Conservation (phyloP, 345 rosid genomes). For the Eutrema heterophyllum region DNA sequence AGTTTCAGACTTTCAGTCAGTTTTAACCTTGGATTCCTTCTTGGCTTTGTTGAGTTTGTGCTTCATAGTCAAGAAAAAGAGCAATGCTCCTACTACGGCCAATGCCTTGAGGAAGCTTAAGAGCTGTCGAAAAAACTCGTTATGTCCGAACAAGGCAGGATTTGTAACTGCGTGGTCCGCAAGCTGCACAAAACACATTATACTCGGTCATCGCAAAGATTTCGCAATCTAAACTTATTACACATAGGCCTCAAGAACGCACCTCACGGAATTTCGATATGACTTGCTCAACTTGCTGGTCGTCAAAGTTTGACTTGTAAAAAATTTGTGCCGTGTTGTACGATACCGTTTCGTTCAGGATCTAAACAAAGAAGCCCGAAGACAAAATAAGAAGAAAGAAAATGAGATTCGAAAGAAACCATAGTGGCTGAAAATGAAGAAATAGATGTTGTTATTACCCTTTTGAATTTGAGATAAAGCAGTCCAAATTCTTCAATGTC, state of each 20-base stretch:
- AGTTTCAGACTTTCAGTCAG: slow-evolving; percentile 20
- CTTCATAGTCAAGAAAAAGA: slow-evolving; percentile 27
- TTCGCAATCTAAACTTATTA: background rate
- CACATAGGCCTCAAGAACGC: background rate
- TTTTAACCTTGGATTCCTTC: slow-evolving; percentile 28
- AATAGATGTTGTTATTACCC: background rate
- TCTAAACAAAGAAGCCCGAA: background rate
- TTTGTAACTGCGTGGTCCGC: slow-evolving; percentile 7
- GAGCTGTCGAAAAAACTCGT: slow-evolving; percentile 11
- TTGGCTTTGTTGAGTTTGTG: slow-evolving; percentile 26
- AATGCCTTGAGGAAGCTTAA: slow-evolving; percentile 25
- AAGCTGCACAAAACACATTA: slow-evolving; percentile 20
- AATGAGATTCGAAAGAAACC: background rate
- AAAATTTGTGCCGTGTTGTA: slow-evolving; percentile 14
- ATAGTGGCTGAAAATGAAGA: background rate
- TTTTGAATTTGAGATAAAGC: slow-evolving; percentile 21
- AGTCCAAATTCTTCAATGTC: slow-evolving; percentile 23
- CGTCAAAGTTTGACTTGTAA: slow-evolving; percentile 30
- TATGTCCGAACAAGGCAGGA: slow-evolving; percentile 24
- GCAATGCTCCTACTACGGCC: slow-evolving; percentile 29
- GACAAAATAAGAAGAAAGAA: background rate
- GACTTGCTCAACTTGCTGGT: slow-evolving; percentile 14
- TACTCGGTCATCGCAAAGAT: background rate
- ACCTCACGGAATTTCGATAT: slow-evolving; percentile 28
- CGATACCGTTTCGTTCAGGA: slow-evolving; percentile 25